Percentiles rank a stretch among this genome's conserved stretches.
Conservation (phyloP, 139 green algal genomes). For the Chlorella sp. region DNA sequence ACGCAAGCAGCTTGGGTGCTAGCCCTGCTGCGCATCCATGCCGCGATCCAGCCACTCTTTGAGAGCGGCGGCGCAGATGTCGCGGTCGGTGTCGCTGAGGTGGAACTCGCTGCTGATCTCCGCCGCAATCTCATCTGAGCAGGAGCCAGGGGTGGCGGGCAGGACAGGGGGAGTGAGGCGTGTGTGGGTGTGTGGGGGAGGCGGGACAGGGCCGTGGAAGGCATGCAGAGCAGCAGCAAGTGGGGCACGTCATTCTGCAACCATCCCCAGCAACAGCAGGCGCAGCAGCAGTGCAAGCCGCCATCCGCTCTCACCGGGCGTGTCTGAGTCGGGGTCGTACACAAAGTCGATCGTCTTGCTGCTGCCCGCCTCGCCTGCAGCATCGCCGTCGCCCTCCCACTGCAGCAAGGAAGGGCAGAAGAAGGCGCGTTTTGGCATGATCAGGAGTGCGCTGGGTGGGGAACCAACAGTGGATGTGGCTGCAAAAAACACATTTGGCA, state of each 20-base stretch:
- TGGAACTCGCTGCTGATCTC: conserved; percentile 96
- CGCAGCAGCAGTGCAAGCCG: too few species aligned
- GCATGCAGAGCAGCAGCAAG: too few species aligned
- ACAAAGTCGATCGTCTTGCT: conserved; percentile 95
- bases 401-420: background rate
- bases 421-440: too few species aligned
- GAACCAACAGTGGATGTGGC: too few species aligned
- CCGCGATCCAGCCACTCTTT: conserved; percentile 90
- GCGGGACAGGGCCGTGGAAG: too few species aligned
- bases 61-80: conserved; percentile 91
- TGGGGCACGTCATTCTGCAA: background rate
- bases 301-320: conserved; percentile 82
- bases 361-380: conserved; percentile 3
- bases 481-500: too few species aligned
- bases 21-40: conserved; percentile 35
- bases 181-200: background rate
- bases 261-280: too few species aligned
- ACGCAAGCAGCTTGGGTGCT: background rate
- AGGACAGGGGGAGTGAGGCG: background rate
- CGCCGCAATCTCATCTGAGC: conserved; percentile 88
- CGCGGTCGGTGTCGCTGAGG: conserved; percentile 87
- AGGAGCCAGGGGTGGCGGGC: background rate
- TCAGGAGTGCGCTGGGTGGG: too few species aligned
- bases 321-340: conserved; percentile 92
- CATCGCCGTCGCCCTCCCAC: conserved; percentile 58